Base-by-base conservation (phyloP, 2,329 filamentous ascomycete species). In the Fusarium nygamai region DNA sequence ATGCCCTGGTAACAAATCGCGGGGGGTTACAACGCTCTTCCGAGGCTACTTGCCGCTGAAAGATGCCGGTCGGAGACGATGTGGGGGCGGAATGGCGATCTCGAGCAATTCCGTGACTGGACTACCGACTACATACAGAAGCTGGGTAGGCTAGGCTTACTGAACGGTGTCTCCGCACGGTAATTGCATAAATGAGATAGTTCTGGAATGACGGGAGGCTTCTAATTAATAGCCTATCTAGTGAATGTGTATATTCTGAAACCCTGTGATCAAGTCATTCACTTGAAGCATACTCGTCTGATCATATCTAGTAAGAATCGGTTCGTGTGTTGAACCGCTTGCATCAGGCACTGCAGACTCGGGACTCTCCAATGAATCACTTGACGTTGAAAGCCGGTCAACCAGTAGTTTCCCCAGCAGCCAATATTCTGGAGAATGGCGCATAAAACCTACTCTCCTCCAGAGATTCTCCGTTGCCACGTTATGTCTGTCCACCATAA, bases 41-140 rank as follows among this genome's bases (percentile, higher is more conserved):
- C 34, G 20, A 56, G 51, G 20, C 24, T 14, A 66, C 39, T 46
- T 67, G 51, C 64, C 64, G 64, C 38, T 27, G 16, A 14, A 33
- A 48, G 39, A 50, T 69, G 64, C 66, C 66, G 66, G 41, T 39
- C 41, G 57, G 64, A 44, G 64, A n/a, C 47, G 8, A 69, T 69
- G 64, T 48, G 64, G 66, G 64, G 64, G 44, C 10, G 31, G 31
- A 53, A 53, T 24, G 17, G 5, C 6, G 12, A 24, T 10, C 31
- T 53, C 17, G 5, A 53, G 48, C 31, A 53, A 53, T 20, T 53
- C 48, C 31, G 48, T 27, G 3, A 8, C 6, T 27, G 17, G 4
- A 53, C 48, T 51, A 24, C 17, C 8, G n/a, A 51, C 31, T 34
- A 20, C 13, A 5, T 6, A 27, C n/a, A 3, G 22, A 34, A 14